Conservation (phyloP, 2,329 filamentous ascomycete species). For the Botrytis elliptica region DNA sequence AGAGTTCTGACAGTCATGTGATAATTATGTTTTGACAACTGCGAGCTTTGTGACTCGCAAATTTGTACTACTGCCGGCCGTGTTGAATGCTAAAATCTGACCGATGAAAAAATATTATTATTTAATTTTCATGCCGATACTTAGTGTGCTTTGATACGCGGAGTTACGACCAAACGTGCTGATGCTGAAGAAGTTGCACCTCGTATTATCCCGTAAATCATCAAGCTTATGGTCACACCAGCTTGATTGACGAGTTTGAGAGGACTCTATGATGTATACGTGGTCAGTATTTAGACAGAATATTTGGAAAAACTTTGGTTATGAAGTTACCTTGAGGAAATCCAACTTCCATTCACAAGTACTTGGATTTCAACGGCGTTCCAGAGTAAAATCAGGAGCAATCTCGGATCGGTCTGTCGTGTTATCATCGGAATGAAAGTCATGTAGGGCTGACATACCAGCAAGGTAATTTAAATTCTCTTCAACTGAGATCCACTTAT, state of each 20-base stretch:
- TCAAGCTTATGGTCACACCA: constrained; percentile 12
- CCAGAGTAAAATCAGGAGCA: background rate
- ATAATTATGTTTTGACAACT: background rate
- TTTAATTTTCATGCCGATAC: background rate
- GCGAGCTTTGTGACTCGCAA: background rate
- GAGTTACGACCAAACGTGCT: background rate
- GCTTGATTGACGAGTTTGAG: background rate
- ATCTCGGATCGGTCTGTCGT: background rate
- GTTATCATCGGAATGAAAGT: background rate
- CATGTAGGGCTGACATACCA: background rate
- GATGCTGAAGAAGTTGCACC: constrained; percentile 12
- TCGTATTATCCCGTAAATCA: constrained; percentile 17
- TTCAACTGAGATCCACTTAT: background rate
- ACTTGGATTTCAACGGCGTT: background rate
- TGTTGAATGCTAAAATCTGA: background rate
- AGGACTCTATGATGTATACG: background rate
- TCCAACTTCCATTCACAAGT: background rate
- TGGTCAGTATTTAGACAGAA: background rate
- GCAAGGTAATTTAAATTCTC: background rate
- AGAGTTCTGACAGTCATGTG: constrained; percentile 2
- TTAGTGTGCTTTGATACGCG: constrained; percentile 5
- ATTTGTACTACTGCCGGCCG: background rate
- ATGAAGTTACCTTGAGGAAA: background rate
- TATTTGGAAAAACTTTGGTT: background rate
- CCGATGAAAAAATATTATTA: background rate